phyloP scores from a whole-genome alignment of 108 stramenopile genomes.

The Nitzschia palea region DNA sequence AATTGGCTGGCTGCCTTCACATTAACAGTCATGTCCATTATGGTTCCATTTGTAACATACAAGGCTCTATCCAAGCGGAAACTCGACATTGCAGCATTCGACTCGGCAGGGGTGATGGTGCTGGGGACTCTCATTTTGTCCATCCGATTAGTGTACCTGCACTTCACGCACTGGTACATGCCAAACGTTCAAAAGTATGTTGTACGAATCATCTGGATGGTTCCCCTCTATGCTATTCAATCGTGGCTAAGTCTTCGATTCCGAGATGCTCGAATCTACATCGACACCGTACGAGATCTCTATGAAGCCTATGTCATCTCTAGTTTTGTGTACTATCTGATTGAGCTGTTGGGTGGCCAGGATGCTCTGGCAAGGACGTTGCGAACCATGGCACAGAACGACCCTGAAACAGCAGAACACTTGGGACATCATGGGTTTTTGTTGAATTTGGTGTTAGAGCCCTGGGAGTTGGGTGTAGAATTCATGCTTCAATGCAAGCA shows the following conservation, averaged over 20 bases:
- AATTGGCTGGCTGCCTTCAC: conserved; percentile 37
- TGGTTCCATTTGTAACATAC: conserved; percentile 51
- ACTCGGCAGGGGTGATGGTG: conserved; percentile 78
- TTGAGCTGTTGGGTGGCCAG: conserved; percentile 88
- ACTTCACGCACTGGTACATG: conserved; percentile 89
- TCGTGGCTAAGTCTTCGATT: conserved; percentile 88
- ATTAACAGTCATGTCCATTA: conserved; percentile 38
- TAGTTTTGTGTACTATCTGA: conserved; percentile 91
- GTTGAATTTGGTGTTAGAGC: conserved; percentile 49
- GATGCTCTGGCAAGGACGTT: conserved; percentile 69
- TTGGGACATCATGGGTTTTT: conserved; percentile 57
- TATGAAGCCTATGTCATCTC: conserved; percentile 95
- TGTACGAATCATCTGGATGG: conserved; percentile 90
- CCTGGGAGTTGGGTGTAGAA: conserved; percentile 79
- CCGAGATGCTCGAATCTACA: conserved; percentile 69
- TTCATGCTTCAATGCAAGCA: conserved; percentile 88
- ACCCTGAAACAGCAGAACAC: conserved; percentile 29
- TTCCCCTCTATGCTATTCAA: conserved; percentile 91
- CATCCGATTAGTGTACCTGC: conserved; percentile 68
- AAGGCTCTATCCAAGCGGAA: conserved; percentile 21
- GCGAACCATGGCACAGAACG: conserved; percentile 38
- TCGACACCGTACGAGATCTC: conserved; percentile 72
- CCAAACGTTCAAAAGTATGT: conserved; percentile 90
- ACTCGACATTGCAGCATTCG: conserved; percentile 72
- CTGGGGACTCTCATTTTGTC: conserved; percentile 73